Percentiles rank a stretch among this genome's conserved stretches.
These are phyloP conservation scores for Mycosarcoma mackinlayi DNA, from an alignment of 1,284 basidiomycete genomes.

Conservation along the genomic window DNA sequence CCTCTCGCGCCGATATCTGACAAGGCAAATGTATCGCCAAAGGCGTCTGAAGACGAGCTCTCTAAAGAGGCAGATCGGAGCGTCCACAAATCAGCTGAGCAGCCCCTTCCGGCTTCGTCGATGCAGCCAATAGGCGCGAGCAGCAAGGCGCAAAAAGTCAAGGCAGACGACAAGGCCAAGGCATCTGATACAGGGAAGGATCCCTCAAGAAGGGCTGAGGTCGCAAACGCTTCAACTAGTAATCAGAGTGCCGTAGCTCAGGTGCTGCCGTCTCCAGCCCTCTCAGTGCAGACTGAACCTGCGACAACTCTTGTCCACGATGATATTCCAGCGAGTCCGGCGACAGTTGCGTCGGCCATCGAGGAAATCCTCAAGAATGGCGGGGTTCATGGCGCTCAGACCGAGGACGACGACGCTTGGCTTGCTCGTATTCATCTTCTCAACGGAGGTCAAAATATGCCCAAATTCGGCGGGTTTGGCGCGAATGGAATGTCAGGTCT, in stretches of 20 bases:
- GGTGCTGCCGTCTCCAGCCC: conserved; percentile 8
- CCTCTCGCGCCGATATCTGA: conserved; percentile 1
- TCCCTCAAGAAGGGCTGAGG: not conserved
- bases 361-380: conserved; percentile 42
- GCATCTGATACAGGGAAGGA: not conserved
- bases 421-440: conserved; percentile 59
- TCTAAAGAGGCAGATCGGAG: conserved; percentile 1
- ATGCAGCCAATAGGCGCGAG: not conserved
- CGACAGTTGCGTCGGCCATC: conserved; percentile 43
- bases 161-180: not conserved
- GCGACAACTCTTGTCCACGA: conserved; percentile 14
- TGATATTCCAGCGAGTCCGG: conserved; percentile 39
- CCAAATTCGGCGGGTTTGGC: conserved; percentile 40
- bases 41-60: not conserved
- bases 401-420: conserved; percentile 60
- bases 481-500: conserved; percentile 22
- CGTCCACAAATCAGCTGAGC: not conserved
- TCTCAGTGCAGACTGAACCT: conserved; percentile 3
- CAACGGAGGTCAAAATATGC: conserved; percentile 61
- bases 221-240: not conserved
- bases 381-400: conserved; percentile 22
- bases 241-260: conserved; percentile 11
- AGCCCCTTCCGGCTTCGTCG: not conserved
- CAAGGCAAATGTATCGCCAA: not conserved
- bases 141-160: not conserved